Evolutionary conservation across 768 basidiomycete species (phyloP), one percentile per base, ranked within the genome.

Genomic region (Gloeophyllum trabeum): DNA sequence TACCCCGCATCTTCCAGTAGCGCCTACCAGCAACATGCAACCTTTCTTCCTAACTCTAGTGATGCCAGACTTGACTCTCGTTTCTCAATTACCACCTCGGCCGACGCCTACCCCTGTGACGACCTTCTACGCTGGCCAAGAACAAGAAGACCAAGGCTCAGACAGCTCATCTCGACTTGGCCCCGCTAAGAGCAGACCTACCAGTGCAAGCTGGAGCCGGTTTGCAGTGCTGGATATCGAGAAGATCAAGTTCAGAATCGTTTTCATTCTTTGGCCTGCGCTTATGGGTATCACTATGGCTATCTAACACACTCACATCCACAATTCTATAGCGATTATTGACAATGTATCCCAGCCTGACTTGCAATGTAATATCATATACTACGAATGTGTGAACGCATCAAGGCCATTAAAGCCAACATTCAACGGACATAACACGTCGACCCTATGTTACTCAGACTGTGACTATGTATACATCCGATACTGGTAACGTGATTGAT

Each of bases 251-350:
- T 72, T 74, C 52, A 55, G 65, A 6, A 45, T 75, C 37, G 61
- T 72, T 45, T 74, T 72, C 43, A 61, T 77, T 46, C 55, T 72
- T 19, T 77, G 75, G 71, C 74, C 76, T 24, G 65, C 71, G 5
- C 52, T 79, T 40, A 61, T 78, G 42, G 78, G 76, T 2, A 56
- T 76, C 35, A 66, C 70, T 25, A 67, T 79, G 69, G 73, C 74
- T 4, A 50, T 75, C 38, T 77, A 46, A 55, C 28, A n/a, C n/a
- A n/a, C n/a, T n/a, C n/a, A n/a, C n/a, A n/a, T n/a, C n/a, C n/a
- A n/a, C n/a, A n/a, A n/a, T n/a, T n/a, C n/a, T n/a, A n/a, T n/a
- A n/a, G n/a, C n/a, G n/a, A n/a, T n/a, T n/a, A n/a, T n/a, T n/a
- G n/a, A n/a, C n/a, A n/a, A n/a, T n/a, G n/a, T n/a, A n/a, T n/a